These are phyloP conservation scores for Entomortierella chlamydospora DNA, from an alignment of 192 early-diverging fungal species.

Conservation along the genomic window DNA sequence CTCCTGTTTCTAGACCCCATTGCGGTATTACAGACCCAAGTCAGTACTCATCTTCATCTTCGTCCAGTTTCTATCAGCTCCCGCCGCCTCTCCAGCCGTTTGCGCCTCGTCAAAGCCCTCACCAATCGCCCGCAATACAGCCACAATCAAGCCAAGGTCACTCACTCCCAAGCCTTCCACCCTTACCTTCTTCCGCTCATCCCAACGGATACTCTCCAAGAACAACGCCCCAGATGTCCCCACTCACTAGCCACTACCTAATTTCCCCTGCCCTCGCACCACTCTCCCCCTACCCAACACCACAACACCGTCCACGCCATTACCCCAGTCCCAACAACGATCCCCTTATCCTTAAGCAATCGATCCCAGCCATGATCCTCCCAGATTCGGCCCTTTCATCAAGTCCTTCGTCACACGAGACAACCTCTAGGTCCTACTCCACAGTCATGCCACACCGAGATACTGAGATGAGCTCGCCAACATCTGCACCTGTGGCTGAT, in stretches of 20 bases:
- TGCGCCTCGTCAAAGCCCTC: constrained; percentile 14
- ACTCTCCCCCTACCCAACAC: constrained; percentile 47
- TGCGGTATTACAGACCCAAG: constrained; percentile 44
- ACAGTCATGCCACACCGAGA: constrained; percentile 9
- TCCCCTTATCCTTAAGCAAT: constrained; percentile 13
- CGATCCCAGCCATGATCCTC: constrained; percentile 45
- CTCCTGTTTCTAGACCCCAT: constrained; percentile 36
- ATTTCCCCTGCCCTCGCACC: constrained; percentile 28
- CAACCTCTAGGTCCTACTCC: constrained; percentile 14
- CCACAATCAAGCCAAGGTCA: constrained; percentile 31
- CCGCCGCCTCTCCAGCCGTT: constrained; percentile 45
- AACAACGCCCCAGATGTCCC: constrained; percentile 45
- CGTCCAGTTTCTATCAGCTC: constrained; percentile 43
- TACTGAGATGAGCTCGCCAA: constrained; percentile 11
- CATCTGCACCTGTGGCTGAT: not conserved
- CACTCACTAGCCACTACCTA: constrained; percentile 17
- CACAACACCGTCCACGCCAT: constrained; percentile 43
- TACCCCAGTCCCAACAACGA: constrained; percentile 41
- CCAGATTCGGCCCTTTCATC: constrained; percentile 44
- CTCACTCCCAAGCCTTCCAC: constrained; percentile 6
- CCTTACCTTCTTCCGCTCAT: constrained; percentile 7
- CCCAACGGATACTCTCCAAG: constrained; percentile 34
- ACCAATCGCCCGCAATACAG: constrained; percentile 45
- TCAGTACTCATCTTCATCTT: constrained; percentile 44
- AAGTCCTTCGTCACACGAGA: constrained; percentile 6